Percentiles rank a stretch among this genome's conserved stretches.
phyloP scores from a whole-genome alignment of 2,329 filamentous ascomycete species.

The Myriosclerotinia scirpicola region DNA sequence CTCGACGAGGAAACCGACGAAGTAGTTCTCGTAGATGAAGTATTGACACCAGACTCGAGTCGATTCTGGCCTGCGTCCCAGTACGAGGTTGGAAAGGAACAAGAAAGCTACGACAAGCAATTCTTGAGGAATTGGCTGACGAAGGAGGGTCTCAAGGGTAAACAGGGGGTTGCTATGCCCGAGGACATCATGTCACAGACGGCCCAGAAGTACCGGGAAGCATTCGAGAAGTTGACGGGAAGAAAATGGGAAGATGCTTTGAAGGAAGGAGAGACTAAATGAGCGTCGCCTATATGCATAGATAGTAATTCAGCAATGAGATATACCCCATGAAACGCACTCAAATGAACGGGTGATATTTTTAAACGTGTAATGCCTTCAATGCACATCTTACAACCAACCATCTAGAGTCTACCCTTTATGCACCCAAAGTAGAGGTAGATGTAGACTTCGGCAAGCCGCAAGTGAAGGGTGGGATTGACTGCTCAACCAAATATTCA shows the following conservation, averaged over 20 bases:
- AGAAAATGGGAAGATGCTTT: slow-evolving; percentile 44
- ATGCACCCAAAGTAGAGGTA: no score
- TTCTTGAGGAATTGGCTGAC: slow-evolving; percentile 81
- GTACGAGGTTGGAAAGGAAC: slow-evolving; percentile 71
- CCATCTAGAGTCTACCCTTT: neutral
- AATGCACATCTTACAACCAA: neutral
- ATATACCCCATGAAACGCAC: neutral
- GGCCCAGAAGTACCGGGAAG: slow-evolving; percentile 71
- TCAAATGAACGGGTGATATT: neutral
- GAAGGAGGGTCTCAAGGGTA: slow-evolving; percentile 69
- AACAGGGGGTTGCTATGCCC: slow-evolving; percentile 69
- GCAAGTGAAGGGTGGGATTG: no score
- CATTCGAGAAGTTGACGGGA: slow-evolving; percentile 68
- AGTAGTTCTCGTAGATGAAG: slow-evolving; percentile 70
- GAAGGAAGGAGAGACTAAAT: slow-evolving; percentile 5
- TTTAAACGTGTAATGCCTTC: neutral
- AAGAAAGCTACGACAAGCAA: slow-evolving; percentile 89
- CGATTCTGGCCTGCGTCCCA: slow-evolving; percentile 80
- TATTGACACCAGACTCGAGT: slow-evolving; percentile 76
- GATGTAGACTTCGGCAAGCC: no score
- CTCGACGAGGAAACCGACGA: slow-evolving; percentile 58
- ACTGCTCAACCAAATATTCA: neutral
- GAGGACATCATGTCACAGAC: slow-evolving; percentile 70
- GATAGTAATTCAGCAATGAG: neutral
- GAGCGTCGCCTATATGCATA: neutral